Evolutionary conservation across 805 yeast species (phyloP).

Genomic region (Candida fluviatilis): DNA sequence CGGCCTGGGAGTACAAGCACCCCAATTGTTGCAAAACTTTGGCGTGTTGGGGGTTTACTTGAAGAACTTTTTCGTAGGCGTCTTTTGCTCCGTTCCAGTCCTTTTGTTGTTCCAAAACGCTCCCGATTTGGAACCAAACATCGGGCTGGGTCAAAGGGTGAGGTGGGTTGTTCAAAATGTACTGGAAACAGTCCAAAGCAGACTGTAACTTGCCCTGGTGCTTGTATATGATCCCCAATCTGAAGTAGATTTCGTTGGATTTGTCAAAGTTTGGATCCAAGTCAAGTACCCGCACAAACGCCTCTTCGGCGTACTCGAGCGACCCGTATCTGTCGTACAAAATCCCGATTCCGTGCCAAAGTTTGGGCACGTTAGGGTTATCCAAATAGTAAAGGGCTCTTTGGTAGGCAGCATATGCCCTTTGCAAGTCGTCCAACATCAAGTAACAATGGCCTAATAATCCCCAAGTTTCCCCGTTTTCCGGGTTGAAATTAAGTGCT

Average conservation of each 20-base stretch:
- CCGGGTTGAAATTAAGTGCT: slow-evolving; percentile 75
- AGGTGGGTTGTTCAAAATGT: slow-evolving; percentile 87
- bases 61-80: slow-evolving; percentile 89
- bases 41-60: slow-evolving; percentile 89
- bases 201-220: slow-evolving; percentile 84
- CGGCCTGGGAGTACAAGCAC: slow-evolving; percentile 78
- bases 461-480: slow-evolving; percentile 97
- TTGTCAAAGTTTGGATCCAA: slow-evolving; percentile 95
- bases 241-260: slow-evolving; percentile 92
- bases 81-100: slow-evolving; percentile 90
- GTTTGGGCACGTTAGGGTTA: slow-evolving; percentile 91
- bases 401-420: slow-evolving; percentile 95
- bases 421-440: slow-evolving; percentile 92
- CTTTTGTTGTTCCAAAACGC: slow-evolving; percentile 89
- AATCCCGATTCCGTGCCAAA: slow-evolving; percentile 99
- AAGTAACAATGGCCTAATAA: slow-evolving; percentile 92
- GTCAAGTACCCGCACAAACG: slow-evolving; percentile 92
- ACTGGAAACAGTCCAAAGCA: slow-evolving; percentile 92
- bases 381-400: slow-evolving; percentile 88
- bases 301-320: slow-evolving; percentile 96
- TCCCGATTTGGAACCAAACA: slow-evolving; percentile 98
- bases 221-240: slow-evolving; percentile 94
- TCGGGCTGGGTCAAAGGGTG: slow-evolving; percentile 94
- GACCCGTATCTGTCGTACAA: slow-evolving; percentile 95
- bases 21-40: slow-evolving; percentile 95